Evolutionary conservation across 352 stramenopile genomes (phyloP).

Genomic region (Globisporangium heterothallicum): DNA sequence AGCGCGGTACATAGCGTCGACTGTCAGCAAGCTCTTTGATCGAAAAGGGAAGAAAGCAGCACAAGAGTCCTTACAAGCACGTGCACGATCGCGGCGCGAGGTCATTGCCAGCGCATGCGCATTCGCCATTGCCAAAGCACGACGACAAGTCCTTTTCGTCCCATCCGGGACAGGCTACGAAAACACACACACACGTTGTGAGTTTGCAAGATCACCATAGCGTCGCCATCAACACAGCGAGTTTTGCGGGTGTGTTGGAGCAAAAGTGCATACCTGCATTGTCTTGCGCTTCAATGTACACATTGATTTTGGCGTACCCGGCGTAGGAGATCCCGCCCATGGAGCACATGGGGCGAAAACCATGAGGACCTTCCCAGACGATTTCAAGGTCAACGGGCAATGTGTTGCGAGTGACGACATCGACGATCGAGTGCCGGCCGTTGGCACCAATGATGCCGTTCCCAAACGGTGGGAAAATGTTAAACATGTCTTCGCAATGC

Average conservation of each 20-base stretch:
- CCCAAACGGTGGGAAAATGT: slow-evolving; percentile 68
- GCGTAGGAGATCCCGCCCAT: slow-evolving; percentile 73
- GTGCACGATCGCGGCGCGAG: slow-evolving; percentile 43
- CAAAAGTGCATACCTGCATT: slow-evolving; percentile 48
- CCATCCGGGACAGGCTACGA: slow-evolving; percentile 79
- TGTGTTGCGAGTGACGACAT: slow-evolving; percentile 34
- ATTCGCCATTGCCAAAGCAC: slow-evolving; percentile 69
- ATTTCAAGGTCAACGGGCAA: slow-evolving; percentile 50
- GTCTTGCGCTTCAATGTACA: slow-evolving; percentile 80
- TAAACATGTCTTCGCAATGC: slow-evolving; percentile 84
- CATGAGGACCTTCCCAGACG: slow-evolving; percentile 54
- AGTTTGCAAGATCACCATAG: background rate
- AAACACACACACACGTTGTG: background rate
- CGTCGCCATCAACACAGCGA: background rate
- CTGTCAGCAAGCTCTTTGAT: background rate
- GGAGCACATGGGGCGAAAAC: slow-evolving; percentile 55
- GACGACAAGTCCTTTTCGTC: slow-evolving; percentile 33
- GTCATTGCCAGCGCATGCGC: slow-evolving; percentile 63
- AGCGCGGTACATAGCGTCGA: background rate
- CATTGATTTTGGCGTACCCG: slow-evolving; percentile 69
- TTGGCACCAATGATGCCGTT: slow-evolving; percentile 65
- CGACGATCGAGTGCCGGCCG: slow-evolving; percentile 60
- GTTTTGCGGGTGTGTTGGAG: too few species aligned
- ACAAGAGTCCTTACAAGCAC: slow-evolving; percentile 78
- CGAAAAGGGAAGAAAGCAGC: too few species aligned